Evolutionary conservation across 352 stramenopile species (phyloP), one percentile per base, ranked within the genome.

Genomic region (Lagenidium giganteum): DNA sequence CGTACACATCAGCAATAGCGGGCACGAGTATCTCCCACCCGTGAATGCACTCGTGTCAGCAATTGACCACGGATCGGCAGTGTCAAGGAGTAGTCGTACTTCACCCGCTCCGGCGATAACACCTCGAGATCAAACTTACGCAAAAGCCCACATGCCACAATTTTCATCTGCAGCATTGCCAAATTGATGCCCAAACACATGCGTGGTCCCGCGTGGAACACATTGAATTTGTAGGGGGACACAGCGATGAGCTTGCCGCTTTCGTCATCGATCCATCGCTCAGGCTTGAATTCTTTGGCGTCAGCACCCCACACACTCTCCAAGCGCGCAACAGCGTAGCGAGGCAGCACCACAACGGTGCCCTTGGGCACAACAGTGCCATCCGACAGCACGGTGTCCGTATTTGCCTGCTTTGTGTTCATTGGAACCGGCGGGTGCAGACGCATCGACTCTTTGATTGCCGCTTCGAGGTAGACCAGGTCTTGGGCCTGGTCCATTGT

Each of bases 151-250:
- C 62, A 51, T 4, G 57, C 30, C 1, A 71, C 57, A 8, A 78
- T 67, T 42, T 80, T 81, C 29, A 83, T 65, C 52, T 88, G 64
- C 36, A 77, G 62, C 42, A 81, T 51, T 1, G 70, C 68, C 8
- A 87, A 14, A 5, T 61, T 58, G 13, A 44, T 56, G 23, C 70
- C 68, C 1, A 84, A 49, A 35, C 73, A 87, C 6, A 52, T 23
- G 3, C 73, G 51, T 26, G 59, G 49, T 0, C 70, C 76, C 23
- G 62, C 71, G 36, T 74, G 67, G 42, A 87, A 88, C 0, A 60
- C 27, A 3, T 55, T 42, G 34, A 67, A 86, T 27, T 75, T 66
- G 54, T 61, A 84, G 4, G 60, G 28, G 13, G 67, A 74, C 5
- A 71, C 52, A 25, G 34, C 26, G 14, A 58, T 38, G 20, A 73